phyloP scores from a whole-genome alignment of 2,329 filamentous ascomycete genomes.

The Cytospora chrysosperma region DNA sequence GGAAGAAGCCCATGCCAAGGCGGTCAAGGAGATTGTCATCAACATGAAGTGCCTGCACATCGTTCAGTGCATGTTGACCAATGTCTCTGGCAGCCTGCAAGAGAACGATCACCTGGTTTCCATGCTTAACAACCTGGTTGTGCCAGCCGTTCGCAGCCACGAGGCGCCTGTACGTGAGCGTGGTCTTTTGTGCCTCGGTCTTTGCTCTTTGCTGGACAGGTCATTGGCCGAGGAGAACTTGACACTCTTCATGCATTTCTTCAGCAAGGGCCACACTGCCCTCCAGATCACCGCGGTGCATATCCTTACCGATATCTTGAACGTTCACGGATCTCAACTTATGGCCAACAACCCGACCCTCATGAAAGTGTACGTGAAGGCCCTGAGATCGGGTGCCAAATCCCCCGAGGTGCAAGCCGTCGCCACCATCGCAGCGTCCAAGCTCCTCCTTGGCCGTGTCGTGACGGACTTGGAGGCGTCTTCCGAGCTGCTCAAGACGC shows the following conservation, averaged over 20 bases:
- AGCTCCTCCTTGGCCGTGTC: slow-evolving; percentile 78
- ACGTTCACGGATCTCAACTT: slow-evolving; percentile 81
- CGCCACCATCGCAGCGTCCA: slow-evolving; percentile 78
- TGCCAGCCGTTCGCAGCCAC: slow-evolving; percentile 90
- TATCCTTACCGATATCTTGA: slow-evolving; percentile 89
- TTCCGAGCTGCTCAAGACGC: slow-evolving; percentile 75
- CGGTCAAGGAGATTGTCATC: slow-evolving; percentile 86
- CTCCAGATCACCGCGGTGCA: slow-evolving; percentile 89
- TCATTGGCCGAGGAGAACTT: slow-evolving; percentile 91
- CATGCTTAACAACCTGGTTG: slow-evolving; percentile 97
- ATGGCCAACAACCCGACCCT: slow-evolving; percentile 66
- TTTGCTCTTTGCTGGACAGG: slow-evolving; percentile 89
- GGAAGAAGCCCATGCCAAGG: slow-evolving; percentile 70
- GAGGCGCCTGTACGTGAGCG: slow-evolving; percentile 90
- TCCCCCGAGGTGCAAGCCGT: slow-evolving; percentile 75
- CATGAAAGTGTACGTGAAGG: slow-evolving; percentile 82
- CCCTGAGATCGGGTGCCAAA: slow-evolving; percentile 69
- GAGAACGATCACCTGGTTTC: slow-evolving; percentile 88
- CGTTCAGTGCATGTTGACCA: slow-evolving; percentile 94
- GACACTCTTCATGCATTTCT: slow-evolving; percentile 92
- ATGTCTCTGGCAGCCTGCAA: slow-evolving; percentile 84
- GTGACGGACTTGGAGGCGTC: slow-evolving; percentile 68
- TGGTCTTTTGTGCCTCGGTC: slow-evolving; percentile 82
- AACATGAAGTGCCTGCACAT: slow-evolving; percentile 99
- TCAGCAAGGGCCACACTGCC: slow-evolving; percentile 84